Evolutionary conservation across 2,329 filamentous ascomycete species (phyloP).

Genomic region (Paracoccidioides lutzii): DNA sequence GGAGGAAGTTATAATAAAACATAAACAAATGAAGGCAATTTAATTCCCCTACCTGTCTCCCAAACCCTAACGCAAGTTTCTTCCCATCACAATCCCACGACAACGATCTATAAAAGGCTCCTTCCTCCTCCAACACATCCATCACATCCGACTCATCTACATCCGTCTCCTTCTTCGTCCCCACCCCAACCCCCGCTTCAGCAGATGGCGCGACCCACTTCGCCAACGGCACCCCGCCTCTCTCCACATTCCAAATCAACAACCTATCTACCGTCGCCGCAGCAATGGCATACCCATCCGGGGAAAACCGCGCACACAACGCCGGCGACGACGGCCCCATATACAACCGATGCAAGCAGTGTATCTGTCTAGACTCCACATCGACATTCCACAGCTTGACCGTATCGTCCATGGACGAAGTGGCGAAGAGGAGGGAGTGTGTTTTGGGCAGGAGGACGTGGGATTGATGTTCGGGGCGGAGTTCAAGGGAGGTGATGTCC

Average conservation of each 20-base stretch:
- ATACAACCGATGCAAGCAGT: constrained; percentile 25
- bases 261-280: constrained; percentile 32
- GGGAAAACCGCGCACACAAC: constrained; percentile 33
- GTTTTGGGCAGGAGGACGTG: constrained; percentile 12
- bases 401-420: constrained; percentile 33
- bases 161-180: constrained; percentile 20
- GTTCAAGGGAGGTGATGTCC: constrained; percentile 32
- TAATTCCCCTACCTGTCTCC: constrained; percentile 32
- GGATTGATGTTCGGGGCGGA: constrained; percentile 23
- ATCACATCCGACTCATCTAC: constrained; percentile 17
- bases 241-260: constrained; percentile 36
- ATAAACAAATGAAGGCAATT: not conserved
- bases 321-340: constrained; percentile 26
- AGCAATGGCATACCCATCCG: constrained; percentile 35
- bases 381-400: constrained; percentile 35
- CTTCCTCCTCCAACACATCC: constrained; percentile 23
- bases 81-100: constrained; percentile 44
- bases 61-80: constrained; percentile 38
- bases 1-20: not conserved
- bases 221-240: constrained; percentile 31
- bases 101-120: constrained; percentile 29
- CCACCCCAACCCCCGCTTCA: constrained; percentile 12
- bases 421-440: constrained; percentile 27
- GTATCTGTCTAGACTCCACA: constrained; percentile 24
- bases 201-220: constrained; percentile 22